Conservation (phyloP, 1,284 basidiomycete genomes). For the Cryptococcus sp. region DNA sequence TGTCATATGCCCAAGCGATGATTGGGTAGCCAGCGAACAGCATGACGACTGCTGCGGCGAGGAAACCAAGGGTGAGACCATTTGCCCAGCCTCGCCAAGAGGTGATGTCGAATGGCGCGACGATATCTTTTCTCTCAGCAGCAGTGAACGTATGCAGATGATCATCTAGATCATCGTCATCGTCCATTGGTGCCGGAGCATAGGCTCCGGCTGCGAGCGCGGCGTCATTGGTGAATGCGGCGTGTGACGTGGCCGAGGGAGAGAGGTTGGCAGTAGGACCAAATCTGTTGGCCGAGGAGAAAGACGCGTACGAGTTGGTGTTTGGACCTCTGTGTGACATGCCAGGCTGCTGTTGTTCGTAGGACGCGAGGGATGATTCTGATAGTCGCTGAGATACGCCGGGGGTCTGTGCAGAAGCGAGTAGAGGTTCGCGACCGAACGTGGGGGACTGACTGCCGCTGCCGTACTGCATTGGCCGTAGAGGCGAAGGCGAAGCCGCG, state of each 20-base stretch:
- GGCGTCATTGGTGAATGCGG: neutral
- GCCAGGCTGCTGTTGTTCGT: conserved; percentile 22
- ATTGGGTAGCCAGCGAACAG: conserved; percentile 82
- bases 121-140: conserved; percentile 32
- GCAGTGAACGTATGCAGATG: conserved; percentile 61
- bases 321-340: conserved; percentile 19
- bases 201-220: conserved; percentile 7
- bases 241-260: conserved; percentile 3
- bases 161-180: conserved; percentile 57
- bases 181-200: conserved; percentile 15
- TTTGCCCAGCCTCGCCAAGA: conserved; percentile 56
- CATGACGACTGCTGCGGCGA: conserved; percentile 56
- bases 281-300: conserved; percentile 21
- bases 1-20: conserved; percentile 60
- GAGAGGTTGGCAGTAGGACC: conserved; percentile 30
- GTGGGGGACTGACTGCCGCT: conserved; percentile 20
- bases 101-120: conserved; percentile 53
- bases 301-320: conserved; percentile 18
- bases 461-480: conserved; percentile 19
- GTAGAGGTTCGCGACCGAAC: conserved; percentile 37
- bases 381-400: conserved; percentile 42
- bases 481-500: neutral
- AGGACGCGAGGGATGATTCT: conserved; percentile 36
- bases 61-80: conserved; percentile 58
- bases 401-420: conserved; percentile 35